Evolutionary conservation across 1,284 basidiomycete genomes (phyloP).

Genomic region (Apiotrichum brassicae): DNA sequence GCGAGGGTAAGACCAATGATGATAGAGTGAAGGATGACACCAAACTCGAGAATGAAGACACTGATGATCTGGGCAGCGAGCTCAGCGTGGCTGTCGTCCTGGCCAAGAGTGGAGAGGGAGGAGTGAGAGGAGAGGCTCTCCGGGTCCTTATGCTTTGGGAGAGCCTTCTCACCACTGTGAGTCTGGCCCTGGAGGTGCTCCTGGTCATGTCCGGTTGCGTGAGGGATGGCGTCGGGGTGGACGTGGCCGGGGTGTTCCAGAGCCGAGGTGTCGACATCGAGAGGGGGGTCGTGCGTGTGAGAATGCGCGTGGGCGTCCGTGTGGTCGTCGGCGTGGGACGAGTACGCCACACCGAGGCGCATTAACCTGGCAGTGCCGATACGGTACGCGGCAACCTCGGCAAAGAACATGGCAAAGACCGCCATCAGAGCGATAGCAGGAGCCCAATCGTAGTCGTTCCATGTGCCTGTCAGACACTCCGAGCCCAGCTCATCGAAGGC

Average conservation of each 20-base stretch:
- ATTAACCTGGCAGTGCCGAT: slow-evolving; percentile 42
- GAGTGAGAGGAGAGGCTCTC: neutral
- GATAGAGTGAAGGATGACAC: slow-evolving; percentile 77
- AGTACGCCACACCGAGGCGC: slow-evolving; percentile 36
- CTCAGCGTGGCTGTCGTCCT: slow-evolving; percentile 25
- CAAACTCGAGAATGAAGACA: slow-evolving; percentile 57
- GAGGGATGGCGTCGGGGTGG: slow-evolving; percentile 16
- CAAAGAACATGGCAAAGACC: slow-evolving; percentile 74
- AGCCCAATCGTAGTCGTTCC: slow-evolving; percentile 72
- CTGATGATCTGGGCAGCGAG: slow-evolving; percentile 67
- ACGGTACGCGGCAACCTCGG: slow-evolving; percentile 77
- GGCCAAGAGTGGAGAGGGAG: slow-evolving; percentile 21
- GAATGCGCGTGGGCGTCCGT: slow-evolving; percentile 58
- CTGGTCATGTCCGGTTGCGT: slow-evolving; percentile 8
- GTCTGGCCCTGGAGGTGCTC: neutral
- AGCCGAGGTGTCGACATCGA: slow-evolving; percentile 26
- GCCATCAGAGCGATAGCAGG: slow-evolving; percentile 71
- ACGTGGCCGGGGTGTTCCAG: slow-evolving; percentile 23
- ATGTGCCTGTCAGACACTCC: slow-evolving; percentile 63
- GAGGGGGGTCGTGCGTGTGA: slow-evolving; percentile 58
- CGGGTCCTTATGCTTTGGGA: slow-evolving; percentile 6
- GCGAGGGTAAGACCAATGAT: slow-evolving; percentile 92
- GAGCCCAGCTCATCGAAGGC: slow-evolving; percentile 65
- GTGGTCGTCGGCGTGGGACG: slow-evolving; percentile 50
- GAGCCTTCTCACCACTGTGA: neutral